Evolutionary conservation across 768 basidiomycete genomes (phyloP).

Genomic region (Leccinum truebloodii): DNA sequence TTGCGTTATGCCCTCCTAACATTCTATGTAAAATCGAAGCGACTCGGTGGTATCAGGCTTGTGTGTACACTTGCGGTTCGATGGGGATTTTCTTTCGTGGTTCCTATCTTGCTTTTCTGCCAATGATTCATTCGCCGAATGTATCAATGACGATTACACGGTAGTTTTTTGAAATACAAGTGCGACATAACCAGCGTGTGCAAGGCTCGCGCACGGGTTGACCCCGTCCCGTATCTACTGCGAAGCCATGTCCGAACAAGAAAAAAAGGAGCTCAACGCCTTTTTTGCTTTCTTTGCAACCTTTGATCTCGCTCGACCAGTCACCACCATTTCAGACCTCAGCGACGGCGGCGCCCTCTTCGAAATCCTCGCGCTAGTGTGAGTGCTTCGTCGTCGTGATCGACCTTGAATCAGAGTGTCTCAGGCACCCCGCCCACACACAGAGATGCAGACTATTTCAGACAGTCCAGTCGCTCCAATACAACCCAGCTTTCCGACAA

Average conservation of each 20-base stretch:
- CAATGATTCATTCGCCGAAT: too few relatives aligned
- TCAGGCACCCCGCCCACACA: slow-evolving; percentile 12
- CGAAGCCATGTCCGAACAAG: slow-evolving; percentile 38
- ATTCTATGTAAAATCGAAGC: not conserved
- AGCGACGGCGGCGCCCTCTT: slow-evolving; percentile 79
- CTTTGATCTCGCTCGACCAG: slow-evolving; percentile 66
- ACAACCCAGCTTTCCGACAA: slow-evolving; percentile 73
- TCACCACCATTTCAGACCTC: slow-evolving; percentile 66
- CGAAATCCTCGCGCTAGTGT: slow-evolving; percentile 77
- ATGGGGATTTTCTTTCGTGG: too few relatives aligned
- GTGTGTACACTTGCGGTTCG: too few relatives aligned
- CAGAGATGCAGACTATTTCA: slow-evolving; percentile 83
- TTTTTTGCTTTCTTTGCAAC: slow-evolving; percentile 81
- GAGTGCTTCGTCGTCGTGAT: slow-evolving; percentile 31
- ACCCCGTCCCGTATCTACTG: not conserved
- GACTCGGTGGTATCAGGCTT: not conserved
- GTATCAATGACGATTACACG: too few relatives aligned
- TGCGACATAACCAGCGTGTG: not conserved
- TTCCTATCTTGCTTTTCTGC: too few relatives aligned
- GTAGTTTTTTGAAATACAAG: not conserved
- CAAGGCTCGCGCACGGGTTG: slow-evolving; percentile 7
- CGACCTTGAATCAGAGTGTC: not conserved
- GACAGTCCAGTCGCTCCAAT: slow-evolving; percentile 55
- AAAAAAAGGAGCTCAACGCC: slow-evolving; percentile 69
- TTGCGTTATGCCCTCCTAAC: slow-evolving; percentile 13